Evolutionary conservation across 306 rosid species (phyloP).

Genomic region (Hippophae tibetana): DNA sequence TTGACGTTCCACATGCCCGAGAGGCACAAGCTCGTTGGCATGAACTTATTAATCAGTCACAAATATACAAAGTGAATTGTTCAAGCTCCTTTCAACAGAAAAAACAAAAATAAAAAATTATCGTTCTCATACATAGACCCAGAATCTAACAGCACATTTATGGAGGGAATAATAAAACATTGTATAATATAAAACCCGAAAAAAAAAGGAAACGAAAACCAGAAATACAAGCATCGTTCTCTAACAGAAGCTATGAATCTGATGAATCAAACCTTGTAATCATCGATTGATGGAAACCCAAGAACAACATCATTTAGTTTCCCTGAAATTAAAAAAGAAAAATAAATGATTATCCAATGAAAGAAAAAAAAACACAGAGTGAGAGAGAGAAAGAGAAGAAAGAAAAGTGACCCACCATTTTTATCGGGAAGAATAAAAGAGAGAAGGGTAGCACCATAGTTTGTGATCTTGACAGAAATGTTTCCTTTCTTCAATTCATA

Average conservation of each 20-base stretch:
- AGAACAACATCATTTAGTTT: conserved; percentile 33
- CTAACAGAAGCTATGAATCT: not conserved
- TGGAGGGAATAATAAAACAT: too few species aligned
- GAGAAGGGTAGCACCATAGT: conserved; percentile 31
- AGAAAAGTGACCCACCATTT: conserved; percentile 11
- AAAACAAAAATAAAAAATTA: too few species aligned
- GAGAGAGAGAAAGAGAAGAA: not conserved
- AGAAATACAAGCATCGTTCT: not conserved
- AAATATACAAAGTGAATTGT: too few species aligned
- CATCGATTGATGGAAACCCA: conserved; percentile 15
- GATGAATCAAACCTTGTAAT: conserved; percentile 13
- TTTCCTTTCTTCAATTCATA: conserved; percentile 26
- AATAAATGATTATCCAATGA: not conserved
- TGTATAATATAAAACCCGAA: not conserved
- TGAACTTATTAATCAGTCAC: too few species aligned
- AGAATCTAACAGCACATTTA: not conserved
- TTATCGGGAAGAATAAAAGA: conserved; percentile 31
- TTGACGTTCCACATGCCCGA: too few species aligned
- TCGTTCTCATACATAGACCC: not conserved
- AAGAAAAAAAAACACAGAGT: not conserved
- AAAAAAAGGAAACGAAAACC: not conserved
- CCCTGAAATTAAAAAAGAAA: conserved; percentile 9
- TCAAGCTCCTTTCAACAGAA: too few species aligned
- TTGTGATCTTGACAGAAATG: conserved; percentile 22
- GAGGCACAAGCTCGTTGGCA: too few species aligned